Percentiles rank a stretch among this genome's conserved stretches.
These are phyloP conservation scores for Sclerotinia glacialis DNA, from an alignment of 2,329 filamentous ascomycete genomes.

Conservation along the genomic window DNA sequence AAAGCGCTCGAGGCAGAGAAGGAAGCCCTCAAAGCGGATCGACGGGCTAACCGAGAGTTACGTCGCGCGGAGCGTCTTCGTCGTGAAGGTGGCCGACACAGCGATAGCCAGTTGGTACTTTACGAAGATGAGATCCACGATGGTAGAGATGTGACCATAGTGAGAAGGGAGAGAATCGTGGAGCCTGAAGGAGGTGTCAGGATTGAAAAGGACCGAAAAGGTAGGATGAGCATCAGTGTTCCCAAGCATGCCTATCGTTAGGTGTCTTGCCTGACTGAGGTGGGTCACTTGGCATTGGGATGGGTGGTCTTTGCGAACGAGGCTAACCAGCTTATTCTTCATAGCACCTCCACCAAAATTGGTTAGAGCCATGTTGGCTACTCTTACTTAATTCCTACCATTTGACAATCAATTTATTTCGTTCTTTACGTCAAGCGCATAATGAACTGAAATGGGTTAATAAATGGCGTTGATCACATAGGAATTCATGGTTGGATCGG, in stretches of 20 bases:
- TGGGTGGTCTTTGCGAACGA: conserved; percentile 23
- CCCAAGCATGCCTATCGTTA: conserved; percentile 59
- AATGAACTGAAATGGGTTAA: conserved; percentile 1
- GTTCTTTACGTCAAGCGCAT: background rate
- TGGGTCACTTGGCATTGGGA: conserved; percentile 30
- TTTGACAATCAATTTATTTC: conserved; percentile 1
- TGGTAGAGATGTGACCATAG: conserved; percentile 49
- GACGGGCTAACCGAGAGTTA: conserved; percentile 46
- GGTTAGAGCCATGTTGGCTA: conserved; percentile 68
- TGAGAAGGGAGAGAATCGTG: conserved; percentile 51
- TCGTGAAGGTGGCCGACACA: conserved; percentile 52
- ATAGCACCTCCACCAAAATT: conserved; percentile 62
- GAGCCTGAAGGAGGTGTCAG: conserved; percentile 59
- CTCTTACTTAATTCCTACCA: conserved; percentile 52
- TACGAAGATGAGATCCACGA: conserved; percentile 51
- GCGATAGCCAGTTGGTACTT: conserved; percentile 61
- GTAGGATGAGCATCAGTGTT: conserved; percentile 87
- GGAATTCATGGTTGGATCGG: background rate
- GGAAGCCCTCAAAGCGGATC: conserved; percentile 55
- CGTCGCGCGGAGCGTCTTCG: conserved; percentile 51
- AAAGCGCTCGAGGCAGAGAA: conserved; percentile 66
- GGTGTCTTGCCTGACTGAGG: conserved; percentile 36
- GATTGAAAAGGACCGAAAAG: conserved; percentile 88
- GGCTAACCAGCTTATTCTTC: conserved; percentile 30
- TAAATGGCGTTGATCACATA: conserved; percentile 9